A percentile compares a stretch with the other conserved stretches of the same genome.
phyloP scores from a whole-genome alignment of 73 alveolate species.

The Paramecium pentaurelia region DNA sequence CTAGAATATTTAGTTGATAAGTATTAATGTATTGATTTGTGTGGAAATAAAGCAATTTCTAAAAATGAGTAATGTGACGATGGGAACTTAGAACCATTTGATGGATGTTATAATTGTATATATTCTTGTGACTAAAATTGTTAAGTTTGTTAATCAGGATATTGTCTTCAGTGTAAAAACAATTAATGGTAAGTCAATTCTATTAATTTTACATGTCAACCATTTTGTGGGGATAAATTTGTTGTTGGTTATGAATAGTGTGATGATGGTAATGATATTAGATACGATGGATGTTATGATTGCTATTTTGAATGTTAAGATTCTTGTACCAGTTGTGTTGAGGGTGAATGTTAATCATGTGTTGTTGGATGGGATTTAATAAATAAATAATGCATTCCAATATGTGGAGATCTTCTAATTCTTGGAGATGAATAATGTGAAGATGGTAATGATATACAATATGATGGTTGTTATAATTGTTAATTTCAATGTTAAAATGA shows the following conservation, averaged over 20 bases:
- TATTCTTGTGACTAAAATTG: not conserved
- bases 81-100: not conserved
- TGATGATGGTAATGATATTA: not conserved
- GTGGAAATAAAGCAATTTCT: not conserved
- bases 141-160: not conserved
- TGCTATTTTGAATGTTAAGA: not conserved
- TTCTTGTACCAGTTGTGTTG: not conserved
- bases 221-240: not conserved
- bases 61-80: conserved; percentile 26
- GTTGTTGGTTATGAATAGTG: not conserved
- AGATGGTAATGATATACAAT: not conserved
- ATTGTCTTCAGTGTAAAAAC: not conserved
- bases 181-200: not conserved
- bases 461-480: not conserved
- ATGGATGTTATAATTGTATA: conserved; percentile 16
- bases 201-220: not conserved
- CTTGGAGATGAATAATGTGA: not conserved
- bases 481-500: not conserved
- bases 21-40: not conserved
- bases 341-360: not conserved
- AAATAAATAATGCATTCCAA: not conserved
- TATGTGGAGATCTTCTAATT: not conserved
- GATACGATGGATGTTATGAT: not conserved
- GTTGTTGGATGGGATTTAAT: not conserved
- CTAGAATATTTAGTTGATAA: not conserved